Percentiles rank a stretch among this genome's conserved stretches.
Evolutionary conservation across 257 asterid genomes (phyloP).

Genomic region (Nyctanthes arbortristis): DNA sequence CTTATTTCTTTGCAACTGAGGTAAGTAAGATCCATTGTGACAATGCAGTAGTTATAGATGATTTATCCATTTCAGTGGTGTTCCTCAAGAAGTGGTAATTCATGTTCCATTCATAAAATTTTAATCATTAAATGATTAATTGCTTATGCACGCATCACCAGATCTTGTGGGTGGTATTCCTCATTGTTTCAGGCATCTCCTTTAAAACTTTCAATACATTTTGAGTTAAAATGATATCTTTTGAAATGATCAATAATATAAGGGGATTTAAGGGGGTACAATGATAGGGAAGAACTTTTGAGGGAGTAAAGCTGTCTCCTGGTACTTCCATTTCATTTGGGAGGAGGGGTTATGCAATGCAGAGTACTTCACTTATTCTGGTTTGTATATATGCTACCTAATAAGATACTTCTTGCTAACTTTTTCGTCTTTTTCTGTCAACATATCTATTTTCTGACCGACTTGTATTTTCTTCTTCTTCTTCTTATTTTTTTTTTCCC

Average conservation of each 20-base stretch:
- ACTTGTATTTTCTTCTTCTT: too few relatives aligned
- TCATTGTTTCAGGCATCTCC: background rate
- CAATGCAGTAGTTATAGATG: background rate
- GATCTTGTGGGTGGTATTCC: background rate
- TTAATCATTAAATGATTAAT: background rate
- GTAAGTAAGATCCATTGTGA: slow-evolving; percentile 34
- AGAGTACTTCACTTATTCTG: slow-evolving; percentile 3
- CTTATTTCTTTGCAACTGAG: slow-evolving; percentile 71
- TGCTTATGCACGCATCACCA: background rate
- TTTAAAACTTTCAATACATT: background rate
- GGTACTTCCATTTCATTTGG: background rate
- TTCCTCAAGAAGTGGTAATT: background rate
- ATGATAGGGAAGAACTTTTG: background rate
- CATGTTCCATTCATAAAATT: background rate
- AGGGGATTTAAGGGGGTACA: background rate
- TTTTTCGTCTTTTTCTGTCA: background rate
- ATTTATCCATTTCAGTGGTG: background rate
- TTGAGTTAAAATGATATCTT: background rate
- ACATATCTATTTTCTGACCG: background rate
- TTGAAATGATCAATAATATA: background rate
- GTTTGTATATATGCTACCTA: slow-evolving; percentile 7
- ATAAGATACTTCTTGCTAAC: slow-evolving; percentile 3
- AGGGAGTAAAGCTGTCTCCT: background rate
- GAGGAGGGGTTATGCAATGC: background rate
- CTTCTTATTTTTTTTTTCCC: slow-evolving; percentile 5